Evolutionary conservation across 2,329 filamentous ascomycete species (phyloP), one percentile per base, ranked within the genome.

Genomic region (Tolypocladium nubicola): DNA sequence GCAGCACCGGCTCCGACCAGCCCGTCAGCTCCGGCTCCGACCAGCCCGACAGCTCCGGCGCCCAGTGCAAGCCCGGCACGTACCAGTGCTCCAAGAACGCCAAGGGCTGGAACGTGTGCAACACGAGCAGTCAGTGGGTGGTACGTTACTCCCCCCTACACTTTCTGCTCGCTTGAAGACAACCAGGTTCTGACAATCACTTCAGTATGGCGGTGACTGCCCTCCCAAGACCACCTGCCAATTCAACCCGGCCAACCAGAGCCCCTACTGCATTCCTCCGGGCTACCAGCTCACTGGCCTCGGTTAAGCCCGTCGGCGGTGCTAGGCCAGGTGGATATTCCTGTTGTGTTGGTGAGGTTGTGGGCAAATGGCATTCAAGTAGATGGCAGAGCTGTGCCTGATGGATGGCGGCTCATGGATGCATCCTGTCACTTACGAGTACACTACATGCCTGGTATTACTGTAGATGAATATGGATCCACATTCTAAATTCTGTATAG

Each of bases 321-420:
- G 1, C 41, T 5, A 16, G 5, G 14, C 9, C 41, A 23, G 9
- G 41, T 6, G 13, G 11, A 43, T 6, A 21, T 5, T 13, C 14
- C 2, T 4, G 10, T 6, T 1, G 23, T 9, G 39, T 11, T 9
- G n/a, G 9, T 1, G 1, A 2, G 23, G 23, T 13, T 45, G 1
- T 23, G 3, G 11, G 13, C 10, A 6, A 21, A 21, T 41, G 39
- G 19, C 19, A 41, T 9, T 41, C 39, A 41, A 13, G 9, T 9
- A n/a, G 39, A 21, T 19, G 19, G 39, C n/a, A 11, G 39, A 19
- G 14, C 3, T n/a, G 30, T 33, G 30, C 30, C 39, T 8, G 8
- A 8, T 6, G 16, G 7, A 41, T 41, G 39, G 3, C 7, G 8
- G 16, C n/a, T 9, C 8, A n/a, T 10, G 19, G 19, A n/a, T 16